These are phyloP conservation scores for Chondrus crispus DNA, from an alignment of 23 red algal genomes.

Conservation along the genomic window DNA sequence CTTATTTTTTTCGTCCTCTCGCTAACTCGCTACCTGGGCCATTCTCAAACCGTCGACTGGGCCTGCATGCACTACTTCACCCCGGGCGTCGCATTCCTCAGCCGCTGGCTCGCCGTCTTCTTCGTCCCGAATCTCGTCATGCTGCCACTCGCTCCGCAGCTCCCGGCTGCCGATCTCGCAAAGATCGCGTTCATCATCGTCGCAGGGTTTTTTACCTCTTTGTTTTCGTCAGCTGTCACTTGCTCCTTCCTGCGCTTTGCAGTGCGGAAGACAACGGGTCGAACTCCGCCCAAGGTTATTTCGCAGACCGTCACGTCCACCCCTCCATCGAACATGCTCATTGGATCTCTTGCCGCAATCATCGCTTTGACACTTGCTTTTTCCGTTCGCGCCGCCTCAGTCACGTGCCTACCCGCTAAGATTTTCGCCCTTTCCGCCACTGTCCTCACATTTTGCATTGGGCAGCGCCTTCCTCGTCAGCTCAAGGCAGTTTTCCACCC, in stretches of 20 bases:
- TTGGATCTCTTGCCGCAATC: background rate
- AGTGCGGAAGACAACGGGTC: constrained; percentile 4
- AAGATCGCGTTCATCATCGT: constrained; percentile 58
- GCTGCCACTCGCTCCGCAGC: constrained; percentile 73
- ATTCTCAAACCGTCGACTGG: constrained; percentile 38
- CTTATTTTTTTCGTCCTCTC: constrained; percentile 31
- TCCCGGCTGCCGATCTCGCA: constrained; percentile 55
- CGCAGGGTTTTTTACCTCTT: constrained; percentile 50
- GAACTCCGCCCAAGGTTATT: background rate
- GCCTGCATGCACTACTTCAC: constrained; percentile 15
- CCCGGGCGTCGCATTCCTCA: constrained; percentile 63
- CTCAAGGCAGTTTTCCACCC: constrained; percentile 78
- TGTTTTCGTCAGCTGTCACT: constrained; percentile 55
- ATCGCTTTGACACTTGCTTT: constrained; percentile 1
- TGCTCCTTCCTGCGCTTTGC: constrained; percentile 21
- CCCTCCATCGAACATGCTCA: constrained; percentile 54
- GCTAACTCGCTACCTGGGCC: constrained; percentile 14
- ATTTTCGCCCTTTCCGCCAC: constrained; percentile 66
- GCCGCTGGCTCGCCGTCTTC: constrained; percentile 94
- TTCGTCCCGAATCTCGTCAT: constrained; percentile 98
- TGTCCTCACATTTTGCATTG: constrained; percentile 75
- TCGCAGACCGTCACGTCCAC: background rate
- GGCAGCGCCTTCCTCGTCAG: constrained; percentile 54
- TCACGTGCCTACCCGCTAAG: constrained; percentile 1
- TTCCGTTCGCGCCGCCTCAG: background rate